phyloP scores from a whole-genome alignment of 2,329 filamentous ascomycete species.

The Plenodomus tracheiphilus region DNA sequence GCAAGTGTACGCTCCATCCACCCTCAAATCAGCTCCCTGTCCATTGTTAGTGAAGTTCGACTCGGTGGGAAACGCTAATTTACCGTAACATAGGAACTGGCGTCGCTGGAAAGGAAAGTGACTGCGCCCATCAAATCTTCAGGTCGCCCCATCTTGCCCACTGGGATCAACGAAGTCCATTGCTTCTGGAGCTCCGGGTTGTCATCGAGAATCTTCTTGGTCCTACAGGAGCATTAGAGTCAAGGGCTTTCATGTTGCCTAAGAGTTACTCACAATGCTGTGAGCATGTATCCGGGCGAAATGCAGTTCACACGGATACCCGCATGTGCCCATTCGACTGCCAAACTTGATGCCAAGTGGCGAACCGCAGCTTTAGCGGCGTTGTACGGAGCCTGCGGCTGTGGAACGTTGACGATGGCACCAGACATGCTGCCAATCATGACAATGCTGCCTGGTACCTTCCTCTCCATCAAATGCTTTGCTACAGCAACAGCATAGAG shows the following conservation, averaged over 20 bases:
- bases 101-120: slow-evolving; percentile 81
- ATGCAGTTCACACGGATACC: slow-evolving; percentile 95
- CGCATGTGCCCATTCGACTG: slow-evolving; percentile 89
- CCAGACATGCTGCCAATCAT: slow-evolving; percentile 97
- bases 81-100: slow-evolving; percentile 51
- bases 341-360: slow-evolving; percentile 83
- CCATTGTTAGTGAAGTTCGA: slow-evolving; percentile 27
- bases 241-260: background rate
- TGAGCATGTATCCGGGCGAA: slow-evolving; percentile 95
- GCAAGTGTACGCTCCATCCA: slow-evolving; percentile 88
- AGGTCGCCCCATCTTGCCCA: slow-evolving; percentile 90
- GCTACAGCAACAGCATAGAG: slow-evolving; percentile 83
- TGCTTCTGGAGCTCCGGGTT: slow-evolving; percentile 87
- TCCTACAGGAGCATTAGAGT: slow-evolving; percentile 57
- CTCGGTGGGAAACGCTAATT: background rate
- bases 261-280: slow-evolving; percentile 70
- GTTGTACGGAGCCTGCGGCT: slow-evolving; percentile 92
- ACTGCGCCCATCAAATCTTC: slow-evolving; percentile 94
- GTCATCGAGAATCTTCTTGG: slow-evolving; percentile 90
- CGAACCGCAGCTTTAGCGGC: slow-evolving; percentile 89
- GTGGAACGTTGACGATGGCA: slow-evolving; percentile 90
- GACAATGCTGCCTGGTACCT: slow-evolving; percentile 81
- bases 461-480: slow-evolving; percentile 83
- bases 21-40: slow-evolving; percentile 71
- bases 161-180: slow-evolving; percentile 90